Evolutionary conservation across 1,139 yeast species (phyloP), one percentile per base, ranked within the genome.

Genomic region (Pneumocystis jirovecii): DNA sequence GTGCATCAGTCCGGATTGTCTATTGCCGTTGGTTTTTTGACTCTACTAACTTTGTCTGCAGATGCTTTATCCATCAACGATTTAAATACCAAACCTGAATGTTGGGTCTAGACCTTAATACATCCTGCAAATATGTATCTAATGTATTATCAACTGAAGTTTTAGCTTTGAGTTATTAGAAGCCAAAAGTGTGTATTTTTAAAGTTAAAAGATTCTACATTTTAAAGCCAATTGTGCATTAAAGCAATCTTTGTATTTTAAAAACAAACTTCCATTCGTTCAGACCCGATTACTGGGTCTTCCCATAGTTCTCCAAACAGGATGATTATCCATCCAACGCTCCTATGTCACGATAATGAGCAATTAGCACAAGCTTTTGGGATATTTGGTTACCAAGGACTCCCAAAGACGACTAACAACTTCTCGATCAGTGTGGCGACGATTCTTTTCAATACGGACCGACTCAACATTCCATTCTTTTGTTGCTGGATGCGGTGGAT

Each of bases 1-100:
- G 98, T 84, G 97, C 98, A 79, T 87, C 96, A 74, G 97, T 93
- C 80, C 89, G 98, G 86, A 86, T 93, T 85, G 90, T 93, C 96
- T 59, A 66, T 56, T 65, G 10, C 21, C 10, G 7, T n/a, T 61
- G 15, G 3, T 39, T 39, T 35, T 39, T 40, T 45, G 1, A 19
- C 19, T 45, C 17, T 45, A 7, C 15, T 19, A 45, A 8, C 21
- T 19, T 45, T 29, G 19, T 2, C 2, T 8, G 8, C 21, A 61
- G 63, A 67, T 67, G 68, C 91, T 93, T 83, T 93, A 93, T 89
- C 98, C 98, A 83, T 93, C 97, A 76, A 91, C 87, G 95, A 93
- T 93, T 87, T 93, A 91, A 89, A 62, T 63, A 64, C 21, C 12
- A 61, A 40, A 15, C n/a, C 8, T 21, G 10, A 21, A 17, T 15